Evolutionary conservation across 148 eudicot species (phyloP).

Genomic region (Camellia lanceoleosa): DNA sequence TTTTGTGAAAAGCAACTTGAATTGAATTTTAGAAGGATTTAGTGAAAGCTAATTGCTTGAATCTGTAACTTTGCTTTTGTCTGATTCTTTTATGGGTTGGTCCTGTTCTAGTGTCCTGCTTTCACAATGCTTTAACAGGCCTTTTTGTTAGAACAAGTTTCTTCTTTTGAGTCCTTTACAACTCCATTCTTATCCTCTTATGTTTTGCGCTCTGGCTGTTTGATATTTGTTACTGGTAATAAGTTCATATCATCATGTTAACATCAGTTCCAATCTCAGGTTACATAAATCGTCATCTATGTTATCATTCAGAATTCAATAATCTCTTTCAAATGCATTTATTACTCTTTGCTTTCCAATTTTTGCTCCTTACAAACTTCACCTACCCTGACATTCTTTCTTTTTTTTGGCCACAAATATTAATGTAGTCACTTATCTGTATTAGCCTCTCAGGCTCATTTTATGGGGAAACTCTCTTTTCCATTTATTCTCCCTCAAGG

Average conservation of each 20-base stretch:
- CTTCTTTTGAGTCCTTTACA: neutral
- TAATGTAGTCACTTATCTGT: neutral
- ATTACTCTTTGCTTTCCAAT: neutral
- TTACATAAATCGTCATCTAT: neutral
- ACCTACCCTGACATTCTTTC: neutral
- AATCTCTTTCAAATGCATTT: neutral
- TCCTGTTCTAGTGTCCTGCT: neutral
- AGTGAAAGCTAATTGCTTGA: neutral
- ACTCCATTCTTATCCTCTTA: neutral
- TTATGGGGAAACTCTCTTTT: neutral
- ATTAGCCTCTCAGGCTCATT: neutral
- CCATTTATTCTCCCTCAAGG: neutral
- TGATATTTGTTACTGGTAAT: neutral
- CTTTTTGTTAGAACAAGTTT: neutral
- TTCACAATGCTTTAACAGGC: neutral
- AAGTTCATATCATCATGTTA: neutral
- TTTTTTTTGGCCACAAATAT: neutral
- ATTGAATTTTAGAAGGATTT: neutral
- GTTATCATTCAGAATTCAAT: neutral
- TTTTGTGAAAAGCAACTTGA: neutral
- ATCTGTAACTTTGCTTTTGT: neutral
- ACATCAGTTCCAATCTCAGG: neutral
- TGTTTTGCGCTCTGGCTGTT: neutral
- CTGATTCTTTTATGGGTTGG: neutral
- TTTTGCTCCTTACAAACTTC: neutral